A percentile compares a stretch with the other conserved stretches of the same genome.
Evolutionary conservation across 2,329 filamentous ascomycete species (phyloP).

Genomic region (Hypoxylon sp.): DNA sequence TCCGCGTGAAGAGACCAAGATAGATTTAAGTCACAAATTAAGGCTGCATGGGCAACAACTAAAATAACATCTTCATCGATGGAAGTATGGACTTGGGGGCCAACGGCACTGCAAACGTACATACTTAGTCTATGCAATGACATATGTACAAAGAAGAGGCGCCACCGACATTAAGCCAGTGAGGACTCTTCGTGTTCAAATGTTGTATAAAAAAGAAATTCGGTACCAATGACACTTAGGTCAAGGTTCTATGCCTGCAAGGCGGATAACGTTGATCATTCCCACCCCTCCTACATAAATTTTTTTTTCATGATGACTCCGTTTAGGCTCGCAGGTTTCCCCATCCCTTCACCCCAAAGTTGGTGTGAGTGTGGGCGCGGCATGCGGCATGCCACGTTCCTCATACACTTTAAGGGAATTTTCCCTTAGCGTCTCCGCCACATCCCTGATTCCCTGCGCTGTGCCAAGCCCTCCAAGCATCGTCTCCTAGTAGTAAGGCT

Average conservation of each 20-base stretch:
- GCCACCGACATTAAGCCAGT: constrained; percentile 30
- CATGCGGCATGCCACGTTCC: constrained; percentile 47
- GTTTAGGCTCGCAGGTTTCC: constrained; percentile 34
- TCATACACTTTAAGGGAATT: constrained; percentile 43
- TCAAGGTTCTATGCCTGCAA: constrained; percentile 40
- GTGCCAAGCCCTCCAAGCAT: constrained; percentile 40
- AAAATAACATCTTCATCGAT: constrained; percentile 24
- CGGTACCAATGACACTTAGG: constrained; percentile 35
- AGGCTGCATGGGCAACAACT: constrained; percentile 24
- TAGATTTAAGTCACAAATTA: constrained; percentile 21
- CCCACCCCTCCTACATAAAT: constrained; percentile 30
- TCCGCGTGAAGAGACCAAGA: constrained; percentile 3
- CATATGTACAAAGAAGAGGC: constrained; percentile 23
- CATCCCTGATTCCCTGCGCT: constrained; percentile 38
- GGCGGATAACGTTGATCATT: constrained; percentile 44
- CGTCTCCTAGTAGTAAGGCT: constrained; percentile 43
- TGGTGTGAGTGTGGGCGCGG: constrained; percentile 40
- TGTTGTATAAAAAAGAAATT: constrained; percentile 26
- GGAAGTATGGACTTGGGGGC: constrained; percentile 22
- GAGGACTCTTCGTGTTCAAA: constrained; percentile 25
- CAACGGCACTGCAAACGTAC: constrained; percentile 35
- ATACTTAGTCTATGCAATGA: constrained; percentile 31
- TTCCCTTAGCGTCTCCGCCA: constrained; percentile 41
- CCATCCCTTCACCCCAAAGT: constrained; percentile 41
- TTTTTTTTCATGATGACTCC: constrained; percentile 26